Evolutionary conservation across 2,329 filamentous ascomycete genomes (phyloP).

Genomic region (Aureobasidium zeae): DNA sequence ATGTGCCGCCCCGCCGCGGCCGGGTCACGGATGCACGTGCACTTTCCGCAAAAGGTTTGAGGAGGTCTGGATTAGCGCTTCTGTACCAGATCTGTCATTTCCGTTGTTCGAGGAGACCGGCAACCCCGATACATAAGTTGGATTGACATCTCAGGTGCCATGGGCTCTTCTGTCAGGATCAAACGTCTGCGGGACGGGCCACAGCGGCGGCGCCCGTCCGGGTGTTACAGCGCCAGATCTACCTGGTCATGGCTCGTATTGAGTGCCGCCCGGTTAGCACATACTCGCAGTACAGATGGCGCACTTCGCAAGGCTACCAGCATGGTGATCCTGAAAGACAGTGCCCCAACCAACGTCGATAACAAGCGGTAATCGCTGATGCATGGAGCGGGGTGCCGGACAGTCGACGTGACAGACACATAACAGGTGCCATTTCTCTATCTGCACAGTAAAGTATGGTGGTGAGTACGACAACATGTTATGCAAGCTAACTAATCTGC

Average conservation of each 20-base stretch:
- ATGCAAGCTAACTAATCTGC: slow-evolving; percentile 10
- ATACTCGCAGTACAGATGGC: not conserved
- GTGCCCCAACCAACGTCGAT: not conserved
- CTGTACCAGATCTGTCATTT: slow-evolving; percentile 1
- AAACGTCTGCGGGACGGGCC: slow-evolving; percentile 9
- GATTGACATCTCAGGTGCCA: not conserved
- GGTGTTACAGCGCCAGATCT: not conserved
- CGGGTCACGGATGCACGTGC: too few relatives aligned
- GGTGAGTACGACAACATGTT: not conserved
- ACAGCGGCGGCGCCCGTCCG: not conserved
- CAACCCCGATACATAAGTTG: too few relatives aligned
- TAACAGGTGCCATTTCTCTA: slow-evolving; percentile 10
- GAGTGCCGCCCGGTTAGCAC: not conserved
- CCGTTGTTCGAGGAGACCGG: slow-evolving; percentile 2
- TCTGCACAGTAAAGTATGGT: slow-evolving; percentile 8
- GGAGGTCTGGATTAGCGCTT: too few relatives aligned
- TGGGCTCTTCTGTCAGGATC: not conserved
- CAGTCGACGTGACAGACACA: slow-evolving; percentile 6
- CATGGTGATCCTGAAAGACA: not conserved
- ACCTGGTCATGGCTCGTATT: not conserved
- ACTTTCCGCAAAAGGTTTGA: not conserved
- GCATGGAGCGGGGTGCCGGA: not conserved
- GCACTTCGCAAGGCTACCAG: slow-evolving; percentile 1
- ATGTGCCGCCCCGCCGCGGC: slow-evolving; percentile 8
- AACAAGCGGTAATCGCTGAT: not conserved